Base-by-base conservation (phyloP, 139 green algal species). In the Edaphochlamys debaryana region DNA sequence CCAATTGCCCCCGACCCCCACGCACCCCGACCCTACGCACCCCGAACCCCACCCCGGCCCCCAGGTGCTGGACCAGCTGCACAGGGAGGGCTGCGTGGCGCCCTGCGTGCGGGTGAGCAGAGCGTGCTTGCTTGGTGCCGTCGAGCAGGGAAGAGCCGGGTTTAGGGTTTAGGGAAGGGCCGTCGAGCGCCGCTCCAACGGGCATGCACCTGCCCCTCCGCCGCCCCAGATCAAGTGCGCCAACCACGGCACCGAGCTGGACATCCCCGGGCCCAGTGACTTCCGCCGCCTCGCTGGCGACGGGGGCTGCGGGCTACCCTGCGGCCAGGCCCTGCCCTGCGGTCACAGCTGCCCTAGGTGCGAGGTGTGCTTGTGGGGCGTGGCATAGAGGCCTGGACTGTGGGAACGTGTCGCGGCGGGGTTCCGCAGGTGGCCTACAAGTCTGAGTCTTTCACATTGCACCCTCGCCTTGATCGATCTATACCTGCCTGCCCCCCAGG, bases 231-330 rank as follows among this genome's bases (percentile, higher is more conserved):
- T 86, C 9, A 19, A 60, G 42, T 96, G 93, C 81, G 86, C 88
- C 69, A 88, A 87, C 27, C 93, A 96, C 75, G 84, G 86, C 29
- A 32, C 86, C 3, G 22, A 42, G 25, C 91, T 78, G 0, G 34
- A 73, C n/a, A 88, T 94, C 45, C 25, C 0, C 5, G 30, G 85
- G 13, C 48, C 70, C 13, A 22, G 2, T 19, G 86, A 94, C 32
- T 95, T 95, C 60, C 56, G 85, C 40, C 56, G 36, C 11, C 83
- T 90, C 56, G 90, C 80, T 11, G 84, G 85, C 1, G 89, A 94
- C 40, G 93, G 93, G 23, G 93, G 93, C 75, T 96, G 93, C 86
- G 71, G 86, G 56, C 84, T 64, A 38, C 75, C 67, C 23, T 96
- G 93, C 83, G 74, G 70, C 0, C n/a, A 77, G 15, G 67, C 54